These are phyloP conservation scores for Alternaria novae-zelandiae DNA, from an alignment of 2,329 filamentous ascomycete species.

Conservation along the genomic window DNA sequence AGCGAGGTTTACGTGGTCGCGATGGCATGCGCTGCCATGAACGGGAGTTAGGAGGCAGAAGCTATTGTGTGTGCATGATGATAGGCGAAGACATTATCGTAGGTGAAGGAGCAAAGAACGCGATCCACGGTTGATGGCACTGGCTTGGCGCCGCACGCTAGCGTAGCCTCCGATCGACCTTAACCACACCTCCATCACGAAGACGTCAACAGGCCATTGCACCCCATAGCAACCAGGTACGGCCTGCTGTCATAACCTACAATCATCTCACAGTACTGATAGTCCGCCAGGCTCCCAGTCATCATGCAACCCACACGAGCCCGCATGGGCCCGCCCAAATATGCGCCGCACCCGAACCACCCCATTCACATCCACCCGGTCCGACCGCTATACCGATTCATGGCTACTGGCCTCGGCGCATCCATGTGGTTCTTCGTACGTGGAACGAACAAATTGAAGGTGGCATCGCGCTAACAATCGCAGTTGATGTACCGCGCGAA, in stretches of 20 bases:
- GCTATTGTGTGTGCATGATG: slow-evolving; percentile 25
- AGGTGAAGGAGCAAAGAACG: slow-evolving; percentile 25
- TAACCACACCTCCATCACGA: slow-evolving; percentile 32
- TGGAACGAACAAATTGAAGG: slow-evolving; percentile 18
- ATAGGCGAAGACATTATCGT: slow-evolving; percentile 9
- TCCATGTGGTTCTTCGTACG: slow-evolving; percentile 99
- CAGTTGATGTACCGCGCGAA: slow-evolving; percentile 96
- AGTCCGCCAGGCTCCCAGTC: slow-evolving; percentile 24
- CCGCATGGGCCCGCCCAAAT: slow-evolving; percentile 49
- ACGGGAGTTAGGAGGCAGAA: slow-evolving; percentile 12
- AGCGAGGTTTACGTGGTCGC: slow-evolving; percentile 11
- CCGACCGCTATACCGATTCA: slow-evolving; percentile 79
- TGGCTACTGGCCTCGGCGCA: slow-evolving; percentile 85
- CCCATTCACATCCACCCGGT: slow-evolving; percentile 66
- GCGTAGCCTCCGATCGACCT: slow-evolving; percentile 22
- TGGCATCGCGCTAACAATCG: slow-evolving; percentile 25
- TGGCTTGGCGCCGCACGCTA: slow-evolving; percentile 27
- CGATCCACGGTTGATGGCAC: slow-evolving; percentile 23
- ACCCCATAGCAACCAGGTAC: slow-evolving; percentile 34
- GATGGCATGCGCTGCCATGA: slow-evolving; percentile 31
- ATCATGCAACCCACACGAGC: slow-evolving; percentile 36
- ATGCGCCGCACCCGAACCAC: slow-evolving; percentile 52
- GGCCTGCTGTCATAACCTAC: no score
- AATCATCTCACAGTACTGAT: slow-evolving; percentile 14
- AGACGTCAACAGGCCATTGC: slow-evolving; percentile 41